These are phyloP conservation scores for Chaetomium strumarium DNA, from an alignment of 2,329 filamentous ascomycete species.

Conservation along the genomic window DNA sequence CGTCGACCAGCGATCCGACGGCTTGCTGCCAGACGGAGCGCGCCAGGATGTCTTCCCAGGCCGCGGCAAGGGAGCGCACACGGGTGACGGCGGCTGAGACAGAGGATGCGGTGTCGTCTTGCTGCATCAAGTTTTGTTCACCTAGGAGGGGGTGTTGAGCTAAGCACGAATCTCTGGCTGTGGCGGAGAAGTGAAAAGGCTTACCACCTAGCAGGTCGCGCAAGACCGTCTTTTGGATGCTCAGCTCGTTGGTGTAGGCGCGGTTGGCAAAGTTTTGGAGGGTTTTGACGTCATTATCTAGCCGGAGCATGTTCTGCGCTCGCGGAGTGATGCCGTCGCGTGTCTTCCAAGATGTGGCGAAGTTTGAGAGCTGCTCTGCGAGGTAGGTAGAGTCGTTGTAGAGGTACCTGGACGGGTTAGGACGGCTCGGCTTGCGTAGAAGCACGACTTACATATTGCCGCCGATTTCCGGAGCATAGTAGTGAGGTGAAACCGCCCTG, in stretches of 20 bases:
- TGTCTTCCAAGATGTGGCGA: slow-evolving; percentile 46
- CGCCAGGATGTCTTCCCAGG: slow-evolving; percentile 54
- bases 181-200: slow-evolving; percentile 2
- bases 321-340: slow-evolving; percentile 46
- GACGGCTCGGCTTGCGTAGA: background rate
- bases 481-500: slow-evolving; percentile 67
- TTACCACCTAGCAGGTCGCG: slow-evolving; percentile 53
- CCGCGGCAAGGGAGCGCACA: slow-evolving; percentile 47
- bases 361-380: slow-evolving; percentile 48
- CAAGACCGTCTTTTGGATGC: slow-evolving; percentile 54
- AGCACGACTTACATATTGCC: slow-evolving; percentile 54
- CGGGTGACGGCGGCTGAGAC: slow-evolving; percentile 49
- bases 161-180: background rate
- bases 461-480: slow-evolving; percentile 58
- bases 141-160: slow-evolving; percentile 27
- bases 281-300: slow-evolving; percentile 55
- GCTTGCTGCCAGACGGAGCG: slow-evolving; percentile 59
- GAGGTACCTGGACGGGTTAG: slow-evolving; percentile 44
- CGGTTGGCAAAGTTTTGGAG: slow-evolving; percentile 56
- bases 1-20: slow-evolving; percentile 53
- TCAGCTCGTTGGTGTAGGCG: slow-evolving; percentile 57
- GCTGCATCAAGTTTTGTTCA: slow-evolving; percentile 54
- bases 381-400: slow-evolving; percentile 64
- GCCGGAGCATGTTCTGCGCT: slow-evolving; percentile 49
- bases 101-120: slow-evolving; percentile 47